Evolutionary conservation across 169 alveolate species (phyloP).

Genomic region (Eimeria maxima): DNA sequence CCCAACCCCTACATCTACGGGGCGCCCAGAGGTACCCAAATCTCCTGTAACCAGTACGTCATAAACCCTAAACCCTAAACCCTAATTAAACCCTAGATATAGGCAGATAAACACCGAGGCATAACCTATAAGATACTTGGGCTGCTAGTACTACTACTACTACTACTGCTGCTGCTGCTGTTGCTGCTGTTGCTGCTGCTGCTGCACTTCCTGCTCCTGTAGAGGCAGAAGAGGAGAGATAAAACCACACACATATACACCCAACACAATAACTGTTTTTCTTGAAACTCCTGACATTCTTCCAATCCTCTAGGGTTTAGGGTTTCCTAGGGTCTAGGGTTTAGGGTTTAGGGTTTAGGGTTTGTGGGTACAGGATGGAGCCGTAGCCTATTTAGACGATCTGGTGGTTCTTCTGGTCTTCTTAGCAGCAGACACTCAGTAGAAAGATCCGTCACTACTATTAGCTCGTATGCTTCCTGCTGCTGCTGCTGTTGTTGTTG

Average conservation of each 20-base stretch:
- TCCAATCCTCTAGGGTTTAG: background rate
- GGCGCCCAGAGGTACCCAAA: background rate
- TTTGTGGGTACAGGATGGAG: conserved; percentile 32
- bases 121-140: too few relatives aligned
- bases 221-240: background rate
- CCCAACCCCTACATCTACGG: background rate
- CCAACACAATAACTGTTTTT: too few relatives aligned
- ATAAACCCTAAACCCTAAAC: conserved; percentile 35
- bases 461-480: background rate
- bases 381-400: conserved; percentile 8
- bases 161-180: conserved; percentile 19
- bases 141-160: too few relatives aligned
- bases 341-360: conserved; percentile 28
- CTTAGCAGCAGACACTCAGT: background rate
- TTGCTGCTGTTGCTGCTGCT: conserved; percentile 46
- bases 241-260: too few relatives aligned
- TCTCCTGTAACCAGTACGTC: background rate
- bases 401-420: background rate
- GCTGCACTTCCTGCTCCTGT: background rate
- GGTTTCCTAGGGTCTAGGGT: conserved; percentile 56
- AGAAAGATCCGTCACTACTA: background rate
- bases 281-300: too few relatives aligned
- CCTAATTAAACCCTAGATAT: background rate
- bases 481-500: conserved; percentile 31
- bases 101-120: too few relatives aligned